A percentile compares a stretch with the other conserved stretches of the same genome.
phyloP scores from a whole-genome alignment of 352 stramenopile species.

The Globisporangium radiosum region DNA sequence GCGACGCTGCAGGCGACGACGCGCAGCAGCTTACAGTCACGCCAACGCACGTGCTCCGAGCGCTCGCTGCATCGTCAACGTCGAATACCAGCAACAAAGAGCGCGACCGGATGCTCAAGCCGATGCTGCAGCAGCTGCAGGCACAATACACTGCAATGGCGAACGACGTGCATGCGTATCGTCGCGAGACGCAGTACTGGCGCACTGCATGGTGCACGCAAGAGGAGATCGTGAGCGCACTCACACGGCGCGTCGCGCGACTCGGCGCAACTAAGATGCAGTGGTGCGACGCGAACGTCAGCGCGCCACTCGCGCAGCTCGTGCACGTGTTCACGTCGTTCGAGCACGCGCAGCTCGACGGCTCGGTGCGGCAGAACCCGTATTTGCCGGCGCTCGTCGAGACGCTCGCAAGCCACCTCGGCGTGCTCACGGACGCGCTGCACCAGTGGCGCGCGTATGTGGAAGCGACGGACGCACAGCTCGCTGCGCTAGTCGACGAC shows the following conservation, averaged over 20 bases:
- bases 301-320: constrained; percentile 20
- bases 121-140: constrained; percentile 34
- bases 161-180: constrained; percentile 16
- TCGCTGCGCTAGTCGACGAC: constrained; percentile 20
- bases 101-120: constrained; percentile 26
- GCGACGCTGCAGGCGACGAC: background rate
- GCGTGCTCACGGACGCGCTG: constrained; percentile 19
- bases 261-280: constrained; percentile 32
- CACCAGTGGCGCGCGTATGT: constrained; percentile 23
- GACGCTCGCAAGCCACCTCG: constrained; percentile 19
- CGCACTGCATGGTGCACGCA: constrained; percentile 28
- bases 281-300: constrained; percentile 23
- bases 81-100: constrained; percentile 15
- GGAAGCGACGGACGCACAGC: constrained; percentile 10
- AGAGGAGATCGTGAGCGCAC: constrained; percentile 14
- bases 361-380: constrained; percentile 22
- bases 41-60: constrained; percentile 21
- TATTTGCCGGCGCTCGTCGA: constrained; percentile 29
- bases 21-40: constrained; percentile 9
- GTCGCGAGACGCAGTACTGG: constrained; percentile 28
- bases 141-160: constrained; percentile 19
- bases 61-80: constrained; percentile 9
- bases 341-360: constrained; percentile 24
- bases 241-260: constrained; percentile 15
- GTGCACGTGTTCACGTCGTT: constrained; percentile 23